Percentiles rank a stretch among this genome's conserved stretches.
Evolutionary conservation across 106 monocot genomes (phyloP).

Genomic region (Apostasia shenzhenica): DNA sequence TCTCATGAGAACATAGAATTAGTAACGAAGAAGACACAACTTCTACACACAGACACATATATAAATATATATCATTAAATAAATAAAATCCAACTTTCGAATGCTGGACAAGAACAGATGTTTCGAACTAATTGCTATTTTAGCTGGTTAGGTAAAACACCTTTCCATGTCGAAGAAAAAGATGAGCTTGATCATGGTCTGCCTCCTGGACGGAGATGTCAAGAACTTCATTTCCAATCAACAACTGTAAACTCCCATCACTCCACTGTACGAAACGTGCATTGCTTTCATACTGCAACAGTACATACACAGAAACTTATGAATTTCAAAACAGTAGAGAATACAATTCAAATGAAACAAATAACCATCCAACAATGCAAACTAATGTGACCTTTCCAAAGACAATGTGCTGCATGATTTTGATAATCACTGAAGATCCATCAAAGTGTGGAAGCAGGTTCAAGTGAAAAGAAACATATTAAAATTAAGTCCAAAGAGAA

Average conservation of each 20-base stretch:
- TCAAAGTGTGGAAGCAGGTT: too few species aligned
- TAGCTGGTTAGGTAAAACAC: constrained; percentile 17
- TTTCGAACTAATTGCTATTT: not conserved
- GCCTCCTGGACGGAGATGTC: constrained; percentile 87
- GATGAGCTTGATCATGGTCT: constrained; percentile 88
- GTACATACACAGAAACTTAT: not conserved
- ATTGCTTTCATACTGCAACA: constrained; percentile 89
- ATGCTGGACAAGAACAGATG: too few species aligned
- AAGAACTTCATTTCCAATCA: constrained; percentile 99
- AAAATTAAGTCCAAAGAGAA: too few species aligned
- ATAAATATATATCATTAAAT: not conserved
- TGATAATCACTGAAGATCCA: too few species aligned
- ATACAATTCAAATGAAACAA: not conserved
- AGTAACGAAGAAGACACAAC: not conserved
- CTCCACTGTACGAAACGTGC: constrained; percentile 95
- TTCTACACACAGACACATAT: not conserved
- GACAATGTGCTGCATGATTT: too few species aligned
- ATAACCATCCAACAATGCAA: too few species aligned
- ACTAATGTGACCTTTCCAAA: too few species aligned
- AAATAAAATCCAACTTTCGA: too few species aligned
- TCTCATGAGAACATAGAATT: not conserved
- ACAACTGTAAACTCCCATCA: constrained; percentile 85
- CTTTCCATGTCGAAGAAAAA: constrained; percentile 94
- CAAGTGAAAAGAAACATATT: too few species aligned
- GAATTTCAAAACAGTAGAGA: not conserved